Base-by-base conservation (phyloP, 2,329 filamentous ascomycete genomes). In the Myriosclerotinia curreyana region DNA sequence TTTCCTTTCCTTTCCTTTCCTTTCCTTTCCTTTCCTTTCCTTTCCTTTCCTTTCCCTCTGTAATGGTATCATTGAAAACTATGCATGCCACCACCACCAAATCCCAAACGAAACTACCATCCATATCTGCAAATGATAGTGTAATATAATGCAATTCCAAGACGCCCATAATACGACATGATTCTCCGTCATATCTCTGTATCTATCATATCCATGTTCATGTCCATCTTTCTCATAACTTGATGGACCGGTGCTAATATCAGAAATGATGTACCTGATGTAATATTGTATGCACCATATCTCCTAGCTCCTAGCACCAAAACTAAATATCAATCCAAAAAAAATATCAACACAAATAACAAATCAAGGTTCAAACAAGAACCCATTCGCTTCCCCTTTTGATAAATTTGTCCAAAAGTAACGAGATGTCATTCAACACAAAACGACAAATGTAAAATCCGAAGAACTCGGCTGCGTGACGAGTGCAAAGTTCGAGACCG, bases 341-440 rank as follows among this genome's bases (percentile, higher is more conserved):
- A 46, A 58, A 58, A 7, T 38, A 48, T 58, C 40, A 48, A 15
- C 28, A 34, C 20, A 46, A 34, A 58, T 34, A 46, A 58, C 17
- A 46, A 58, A 7, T 5, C 54, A 34, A 46, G 28, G 12, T 44
- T 74, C 62, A 74, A 14, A 75, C 69, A 52, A 88, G 77, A 61
- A 97, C 92, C 94, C 94, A 99, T 81, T 99, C 94, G 71, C 89
- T 96, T 31, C 94, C 93, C 69, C 93, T 86, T 81, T 99, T 99
- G 75, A 99, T 88, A 74, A 95, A 98, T 76, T 98, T 99, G 76
- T 99, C 95, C 70, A 99, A 81, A 79, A 99, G 81, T 74, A 95
- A 76, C 48, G 87, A 84, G 66, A 99, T 79, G 76, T 99, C 95
- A 5, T 87, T 82, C 66, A 99, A 80, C n/a, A 93, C 92, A 75